A percentile compares a stretch with the other conserved stretches of the same genome.
Evolutionary conservation across 345 rosid species (phyloP).

Genomic region (Luvunga scandens): DNA sequence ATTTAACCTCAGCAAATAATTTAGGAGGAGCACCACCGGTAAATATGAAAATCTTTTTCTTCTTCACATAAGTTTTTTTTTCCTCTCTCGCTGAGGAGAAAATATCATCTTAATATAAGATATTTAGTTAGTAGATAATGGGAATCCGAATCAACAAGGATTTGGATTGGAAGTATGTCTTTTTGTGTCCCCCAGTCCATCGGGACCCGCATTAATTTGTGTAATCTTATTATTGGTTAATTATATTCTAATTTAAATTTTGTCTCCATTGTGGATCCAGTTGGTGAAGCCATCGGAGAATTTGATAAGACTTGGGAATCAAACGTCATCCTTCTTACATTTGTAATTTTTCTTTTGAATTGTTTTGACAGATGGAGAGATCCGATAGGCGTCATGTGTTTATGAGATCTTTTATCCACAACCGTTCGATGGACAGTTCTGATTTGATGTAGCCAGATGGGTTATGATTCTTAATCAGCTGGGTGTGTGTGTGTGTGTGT

Average conservation of each 20-base stretch:
- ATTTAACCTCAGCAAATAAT: too few relatives aligned
- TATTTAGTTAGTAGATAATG: neutral
- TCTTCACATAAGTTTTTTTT: too few relatives aligned
- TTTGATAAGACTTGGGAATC: neutral
- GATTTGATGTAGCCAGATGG: neutral
- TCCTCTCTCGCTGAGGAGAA: too few relatives aligned
- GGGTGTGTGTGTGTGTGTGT: neutral
- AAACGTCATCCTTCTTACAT: neutral
- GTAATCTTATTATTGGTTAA: neutral
- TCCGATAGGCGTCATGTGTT: neutral
- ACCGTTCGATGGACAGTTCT: neutral
- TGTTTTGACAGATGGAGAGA: conserved; percentile 13
- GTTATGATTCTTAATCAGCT: neutral
- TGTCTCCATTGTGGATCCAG: neutral
- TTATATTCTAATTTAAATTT: neutral
- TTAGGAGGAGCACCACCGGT: too few relatives aligned
- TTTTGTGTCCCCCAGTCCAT: too few relatives aligned
- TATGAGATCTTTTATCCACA: neutral
- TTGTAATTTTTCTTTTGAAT: neutral
- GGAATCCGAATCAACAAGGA: neutral
- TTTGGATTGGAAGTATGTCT: neutral
- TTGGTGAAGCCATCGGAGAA: neutral
- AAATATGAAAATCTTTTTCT: too few relatives aligned
- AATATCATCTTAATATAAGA: too few relatives aligned
- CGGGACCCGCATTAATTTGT: neutral